Percentiles rank a stretch among this genome's conserved stretches.
Conservation (phyloP, 2,329 filamentous ascomycete genomes). For the Diatrype stigma region DNA sequence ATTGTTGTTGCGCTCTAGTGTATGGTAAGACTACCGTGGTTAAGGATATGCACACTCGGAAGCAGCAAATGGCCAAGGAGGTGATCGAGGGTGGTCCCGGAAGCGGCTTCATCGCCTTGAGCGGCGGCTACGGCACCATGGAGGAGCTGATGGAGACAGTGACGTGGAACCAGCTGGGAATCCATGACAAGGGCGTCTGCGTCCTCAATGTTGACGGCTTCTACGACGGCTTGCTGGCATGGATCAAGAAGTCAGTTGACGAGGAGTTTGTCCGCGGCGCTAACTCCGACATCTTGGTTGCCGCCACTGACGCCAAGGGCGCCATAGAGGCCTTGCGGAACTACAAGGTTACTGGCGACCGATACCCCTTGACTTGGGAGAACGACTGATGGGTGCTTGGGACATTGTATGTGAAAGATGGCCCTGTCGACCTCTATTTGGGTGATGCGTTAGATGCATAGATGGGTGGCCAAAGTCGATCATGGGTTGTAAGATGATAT, state of each 20-base stretch:
- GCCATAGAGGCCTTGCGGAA: conserved; percentile 66
- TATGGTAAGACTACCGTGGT: conserved; percentile 89
- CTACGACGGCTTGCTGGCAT: conserved; percentile 80
- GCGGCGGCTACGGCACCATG: conserved; percentile 70
- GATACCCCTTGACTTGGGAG: conserved; percentile 79
- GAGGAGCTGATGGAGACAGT: background rate
- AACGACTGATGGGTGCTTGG: conserved; percentile 19
- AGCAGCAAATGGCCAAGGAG: conserved; percentile 87
- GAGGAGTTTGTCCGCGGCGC: conserved; percentile 71
- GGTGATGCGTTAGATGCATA: no score
- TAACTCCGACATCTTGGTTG: conserved; percentile 73
- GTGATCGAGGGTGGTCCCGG: conserved; percentile 78
- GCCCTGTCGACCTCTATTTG: no score
- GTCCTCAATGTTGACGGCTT: conserved; percentile 86
- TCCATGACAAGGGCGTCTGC: conserved; percentile 75
- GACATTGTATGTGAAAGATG: no score
- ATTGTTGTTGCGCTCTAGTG: conserved; percentile 21
- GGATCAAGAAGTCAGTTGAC: conserved; percentile 72
- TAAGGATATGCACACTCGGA: conserved; percentile 92
- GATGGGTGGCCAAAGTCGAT: no score
- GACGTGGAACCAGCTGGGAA: background rate
- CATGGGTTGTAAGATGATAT: no score
- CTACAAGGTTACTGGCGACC: conserved; percentile 71
- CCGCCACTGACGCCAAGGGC: conserved; percentile 67
- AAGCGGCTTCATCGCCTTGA: conserved; percentile 82